Evolutionary conservation across 306 rosid genomes (phyloP), one percentile per base, ranked within the genome.

Genomic region (Abrus precatorius): DNA sequence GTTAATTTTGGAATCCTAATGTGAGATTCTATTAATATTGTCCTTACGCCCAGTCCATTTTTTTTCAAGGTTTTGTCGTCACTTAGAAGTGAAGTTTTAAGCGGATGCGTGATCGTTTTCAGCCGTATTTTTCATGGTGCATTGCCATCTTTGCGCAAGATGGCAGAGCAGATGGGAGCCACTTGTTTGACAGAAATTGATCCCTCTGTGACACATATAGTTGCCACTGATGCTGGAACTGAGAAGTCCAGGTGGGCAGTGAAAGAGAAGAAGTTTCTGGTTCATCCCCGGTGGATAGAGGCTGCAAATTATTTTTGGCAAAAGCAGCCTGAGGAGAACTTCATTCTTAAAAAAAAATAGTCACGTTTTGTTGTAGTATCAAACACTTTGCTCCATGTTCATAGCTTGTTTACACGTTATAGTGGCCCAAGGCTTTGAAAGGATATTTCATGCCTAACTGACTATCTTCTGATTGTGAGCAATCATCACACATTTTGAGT

Each of bases 91-190:
- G 87, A 88, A 77, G 80, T 90, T 11, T 85, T 95, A 9, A 81
- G 84, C 5, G 98, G 91, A 6, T 93, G 94, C 50, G 89, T 82
- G 72, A 63, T 93, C 1, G 83, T 93, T 49, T 93, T 95, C 78
- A 93, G 90, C 82, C 94, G 87, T 3, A 89, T 92, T n/a, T 75
- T 82, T 50, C 93, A 89, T 7, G 53, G 76, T 20, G 84, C 85
- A 38, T 77, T 76, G 27, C 90, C 81, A 7, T 84, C 90, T 33
- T 92, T 95, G 13, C 72, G 88, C 93, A 89, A 79, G 88, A 88
- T 92, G 91, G 97, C 95, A 1, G 97, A 90, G 87, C 90, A 85
- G 66, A 64, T 95, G 87, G 99, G 99, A 76, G 99, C 98, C 12
- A 84, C 76, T 9, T 95, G 99, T 71, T 63, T 84, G 68, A 81